Evolutionary conservation across 305 asterid species (phyloP).

Genomic region (Ilex paraguariensis): DNA sequence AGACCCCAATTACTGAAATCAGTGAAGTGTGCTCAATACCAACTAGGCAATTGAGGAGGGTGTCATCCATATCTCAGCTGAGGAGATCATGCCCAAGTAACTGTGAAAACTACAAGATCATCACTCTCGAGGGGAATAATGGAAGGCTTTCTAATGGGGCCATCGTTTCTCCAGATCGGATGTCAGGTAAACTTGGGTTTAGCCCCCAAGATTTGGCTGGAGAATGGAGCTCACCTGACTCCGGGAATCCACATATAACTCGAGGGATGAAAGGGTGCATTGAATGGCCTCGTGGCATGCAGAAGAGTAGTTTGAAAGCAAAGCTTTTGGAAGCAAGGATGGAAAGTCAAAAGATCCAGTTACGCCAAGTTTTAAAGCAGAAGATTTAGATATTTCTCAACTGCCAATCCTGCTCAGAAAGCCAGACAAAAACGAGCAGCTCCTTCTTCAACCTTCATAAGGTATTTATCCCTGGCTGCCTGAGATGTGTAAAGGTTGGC

Average conservation of each 20-base stretch:
- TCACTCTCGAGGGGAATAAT: constrained; percentile 34
- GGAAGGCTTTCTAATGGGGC: constrained; percentile 24
- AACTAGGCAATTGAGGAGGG: constrained; percentile 47
- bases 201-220: constrained; percentile 8
- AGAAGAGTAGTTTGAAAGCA: constrained; percentile 21
- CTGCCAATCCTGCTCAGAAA: too few relatives aligned
- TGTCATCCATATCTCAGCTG: constrained; percentile 55
- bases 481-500: too few relatives aligned
- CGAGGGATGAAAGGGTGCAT: constrained; percentile 57
- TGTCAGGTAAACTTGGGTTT: constrained; percentile 10
- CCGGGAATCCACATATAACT: constrained; percentile 41
- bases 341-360: constrained; percentile 32
- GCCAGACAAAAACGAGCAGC: too few relatives aligned
- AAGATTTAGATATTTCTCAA: constrained; percentile 12
- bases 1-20: constrained; percentile 48
- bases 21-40: constrained; percentile 43
- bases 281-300: constrained; percentile 48
- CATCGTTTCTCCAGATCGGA: constrained; percentile 15
- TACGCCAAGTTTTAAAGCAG: constrained; percentile 30
- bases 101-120: constrained; percentile 54
- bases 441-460: too few relatives aligned
- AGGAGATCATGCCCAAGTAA: constrained; percentile 58
- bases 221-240: constrained; percentile 17
- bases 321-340: constrained; percentile 37
- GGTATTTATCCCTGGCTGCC: too few relatives aligned